Evolutionary conservation across 352 stramenopile genomes (phyloP).

Genomic region (Phytophthora sansomeana): DNA sequence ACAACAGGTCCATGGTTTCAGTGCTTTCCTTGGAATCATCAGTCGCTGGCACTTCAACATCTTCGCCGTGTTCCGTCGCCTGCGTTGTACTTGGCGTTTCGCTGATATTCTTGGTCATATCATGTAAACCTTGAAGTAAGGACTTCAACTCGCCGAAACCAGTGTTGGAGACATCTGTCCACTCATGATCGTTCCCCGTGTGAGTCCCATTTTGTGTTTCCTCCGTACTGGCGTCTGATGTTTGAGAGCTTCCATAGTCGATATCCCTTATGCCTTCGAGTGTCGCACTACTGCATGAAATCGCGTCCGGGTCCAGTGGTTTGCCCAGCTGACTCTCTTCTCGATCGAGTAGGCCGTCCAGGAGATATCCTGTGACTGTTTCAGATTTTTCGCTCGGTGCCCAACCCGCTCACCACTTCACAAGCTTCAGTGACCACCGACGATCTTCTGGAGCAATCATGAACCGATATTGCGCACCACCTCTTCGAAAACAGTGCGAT

Average conservation of each 20-base stretch:
- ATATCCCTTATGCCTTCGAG: neutral
- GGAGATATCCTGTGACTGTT: constrained; percentile 2
- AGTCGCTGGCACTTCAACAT: too few relatives aligned
- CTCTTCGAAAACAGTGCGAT: constrained; percentile 13
- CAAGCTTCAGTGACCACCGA: constrained; percentile 2
- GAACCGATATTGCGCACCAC: constrained; percentile 29
- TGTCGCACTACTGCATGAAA: neutral
- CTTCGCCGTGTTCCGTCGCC: too few relatives aligned
- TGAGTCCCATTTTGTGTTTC: too few relatives aligned
- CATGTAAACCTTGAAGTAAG: too few relatives aligned
- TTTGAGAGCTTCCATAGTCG: neutral
- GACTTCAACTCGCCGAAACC: too few relatives aligned
- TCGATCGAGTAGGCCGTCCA: constrained; percentile 9
- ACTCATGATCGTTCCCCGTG: too few relatives aligned
- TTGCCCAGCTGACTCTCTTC: constrained; percentile 2
- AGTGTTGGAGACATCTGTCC: too few relatives aligned
- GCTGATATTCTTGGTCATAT: too few relatives aligned
- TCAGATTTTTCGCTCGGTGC: constrained; percentile 9
- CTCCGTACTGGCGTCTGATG: too few relatives aligned
- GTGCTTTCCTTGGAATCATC: too few relatives aligned
- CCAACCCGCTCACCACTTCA: constrained; percentile 6
- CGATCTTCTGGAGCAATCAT: constrained; percentile 28
- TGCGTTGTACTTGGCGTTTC: too few relatives aligned
- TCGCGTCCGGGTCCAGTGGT: neutral
- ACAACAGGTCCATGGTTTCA: neutral